Percentiles rank a stretch among this genome's conserved stretches.
Conservation (phyloP, 2,329 filamentous ascomycete genomes). For the Aspergillus sp. region DNA sequence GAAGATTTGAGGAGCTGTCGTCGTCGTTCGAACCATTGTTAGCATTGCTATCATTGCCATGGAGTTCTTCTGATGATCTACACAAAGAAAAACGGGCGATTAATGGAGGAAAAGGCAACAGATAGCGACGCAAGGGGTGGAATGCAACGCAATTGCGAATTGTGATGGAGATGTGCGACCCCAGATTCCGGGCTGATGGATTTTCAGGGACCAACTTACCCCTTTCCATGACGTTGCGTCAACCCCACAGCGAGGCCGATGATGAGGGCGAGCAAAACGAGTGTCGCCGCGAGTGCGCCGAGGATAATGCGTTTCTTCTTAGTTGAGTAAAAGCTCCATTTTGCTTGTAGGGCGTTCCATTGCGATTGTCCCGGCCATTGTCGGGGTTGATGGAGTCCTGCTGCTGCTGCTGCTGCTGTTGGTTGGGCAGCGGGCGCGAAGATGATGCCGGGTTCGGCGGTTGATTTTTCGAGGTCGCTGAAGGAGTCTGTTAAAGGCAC, state of each 20-base stretch:
- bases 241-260: conserved; percentile 33
- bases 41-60: background rate
- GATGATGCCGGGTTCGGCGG: conserved; percentile 10
- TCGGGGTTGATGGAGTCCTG: background rate
- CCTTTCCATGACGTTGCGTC: conserved; percentile 21
- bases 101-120: background rate
- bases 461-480: conserved; percentile 16
- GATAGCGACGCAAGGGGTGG: background rate
- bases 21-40: background rate
- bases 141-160: background rate
- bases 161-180: background rate
- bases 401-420: background rate
- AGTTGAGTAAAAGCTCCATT: conserved; percentile 14
- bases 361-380: background rate
- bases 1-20: conserved; percentile 26
- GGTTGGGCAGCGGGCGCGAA: background rate
- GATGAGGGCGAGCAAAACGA: conserved; percentile 26
- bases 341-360: conserved; percentile 11
- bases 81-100: background rate
- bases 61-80: background rate
- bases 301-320: conserved; percentile 25
- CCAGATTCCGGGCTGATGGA: background rate
- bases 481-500: background rate
- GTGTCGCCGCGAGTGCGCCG: conserved; percentile 14
- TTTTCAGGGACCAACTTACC: conserved; percentile 10